Percentiles rank a stretch among this genome's conserved stretches.
These are phyloP conservation scores for Penicillium lividum DNA, from an alignment of 495 filamentous ascomycete genomes.

Conservation along the genomic window DNA sequence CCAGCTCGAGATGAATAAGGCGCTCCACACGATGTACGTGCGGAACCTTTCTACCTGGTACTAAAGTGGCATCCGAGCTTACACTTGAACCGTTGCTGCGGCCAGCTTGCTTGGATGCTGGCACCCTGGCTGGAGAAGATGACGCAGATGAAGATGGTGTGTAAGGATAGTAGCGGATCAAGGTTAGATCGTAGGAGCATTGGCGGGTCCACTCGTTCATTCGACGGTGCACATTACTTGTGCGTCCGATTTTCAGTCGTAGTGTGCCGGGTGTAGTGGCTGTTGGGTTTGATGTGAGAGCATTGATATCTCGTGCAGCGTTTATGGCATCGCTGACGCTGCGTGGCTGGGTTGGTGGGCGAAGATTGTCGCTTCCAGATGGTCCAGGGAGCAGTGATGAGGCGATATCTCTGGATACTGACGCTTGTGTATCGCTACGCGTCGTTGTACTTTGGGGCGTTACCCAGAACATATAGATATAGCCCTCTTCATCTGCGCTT, in stretches of 20 bases:
- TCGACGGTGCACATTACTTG: slow-evolving; percentile 85
- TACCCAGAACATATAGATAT: slow-evolving; percentile 98
- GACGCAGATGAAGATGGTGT: slow-evolving; percentile 54
- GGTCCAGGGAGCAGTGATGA: slow-evolving; percentile 55
- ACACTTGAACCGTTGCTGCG: slow-evolving; percentile 4
- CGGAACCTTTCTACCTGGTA: slow-evolving; percentile 68
- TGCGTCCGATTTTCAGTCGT: slow-evolving; percentile 88
- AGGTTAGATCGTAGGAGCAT: slow-evolving; percentile 81
- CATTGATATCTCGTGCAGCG: slow-evolving; percentile 52
- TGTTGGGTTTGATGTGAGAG: slow-evolving; percentile 36
- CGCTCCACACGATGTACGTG: slow-evolving; percentile 87
- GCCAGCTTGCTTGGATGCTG: slow-evolving; percentile 6
- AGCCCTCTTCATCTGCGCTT: slow-evolving; percentile 76
- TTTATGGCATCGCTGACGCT: slow-evolving; percentile 66
- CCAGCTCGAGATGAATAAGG: slow-evolving; percentile 87
- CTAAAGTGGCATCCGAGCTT: slow-evolving; percentile 11
- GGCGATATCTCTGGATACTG: slow-evolving; percentile 58
- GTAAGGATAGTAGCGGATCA: slow-evolving; percentile 93
- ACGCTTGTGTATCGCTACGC: slow-evolving; percentile 23
- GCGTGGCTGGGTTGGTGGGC: slow-evolving; percentile 47
- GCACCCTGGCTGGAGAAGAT: slow-evolving; percentile 24
- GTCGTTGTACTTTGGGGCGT: slow-evolving; percentile 52
- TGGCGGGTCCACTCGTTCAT: slow-evolving; percentile 91
- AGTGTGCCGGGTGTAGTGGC: slow-evolving; percentile 49
- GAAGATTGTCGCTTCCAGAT: slow-evolving; percentile 11